Conservation (phyloP, 176 grass and related monocot species). For the Juncus effusus region DNA sequence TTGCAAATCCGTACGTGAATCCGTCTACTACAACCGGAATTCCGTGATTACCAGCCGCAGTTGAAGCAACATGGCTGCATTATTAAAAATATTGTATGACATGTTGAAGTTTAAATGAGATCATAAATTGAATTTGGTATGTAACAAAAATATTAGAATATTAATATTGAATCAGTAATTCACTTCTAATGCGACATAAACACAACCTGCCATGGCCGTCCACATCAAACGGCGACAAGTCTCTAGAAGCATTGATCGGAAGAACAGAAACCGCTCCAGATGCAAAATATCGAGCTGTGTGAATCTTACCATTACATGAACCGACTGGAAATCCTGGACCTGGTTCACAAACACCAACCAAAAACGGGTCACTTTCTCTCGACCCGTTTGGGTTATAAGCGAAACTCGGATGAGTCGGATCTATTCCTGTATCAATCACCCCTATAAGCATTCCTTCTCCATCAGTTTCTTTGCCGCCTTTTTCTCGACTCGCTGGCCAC, state of each 20-base stretch:
- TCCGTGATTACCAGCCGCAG: slow-evolving; percentile 49
- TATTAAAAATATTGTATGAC: not conserved
- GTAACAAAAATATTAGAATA: slow-evolving; percentile 1
- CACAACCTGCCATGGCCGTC: slow-evolving; percentile 55
- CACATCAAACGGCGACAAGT: slow-evolving; percentile 56
- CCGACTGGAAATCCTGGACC: slow-evolving; percentile 34
- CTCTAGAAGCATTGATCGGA: slow-evolving; percentile 40
- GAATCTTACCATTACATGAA: slow-evolving; percentile 73
- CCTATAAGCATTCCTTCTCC: slow-evolving; percentile 56
- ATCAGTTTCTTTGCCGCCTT: not conserved
- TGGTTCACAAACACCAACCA: slow-evolving; percentile 8
- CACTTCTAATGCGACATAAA: not conserved
- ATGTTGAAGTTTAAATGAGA: not conserved
- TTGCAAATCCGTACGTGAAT: slow-evolving; percentile 52
- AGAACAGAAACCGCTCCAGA: slow-evolving; percentile 32
- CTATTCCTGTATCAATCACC: slow-evolving; percentile 57
- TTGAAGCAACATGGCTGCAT: slow-evolving; percentile 56
- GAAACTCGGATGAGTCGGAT: slow-evolving; percentile 52
- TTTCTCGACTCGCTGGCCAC: slow-evolving; percentile 7
- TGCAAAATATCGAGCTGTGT: slow-evolving; percentile 46
- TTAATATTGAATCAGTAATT: no score
- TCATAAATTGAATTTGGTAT: not conserved
- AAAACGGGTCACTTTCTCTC: not conserved
- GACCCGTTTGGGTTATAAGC: slow-evolving; percentile 11
- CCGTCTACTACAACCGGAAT: slow-evolving; percentile 40